These are phyloP conservation scores for Hymenoscyphus scutula DNA, from an alignment of 2,329 filamentous ascomycete species.

Conservation along the genomic window DNA sequence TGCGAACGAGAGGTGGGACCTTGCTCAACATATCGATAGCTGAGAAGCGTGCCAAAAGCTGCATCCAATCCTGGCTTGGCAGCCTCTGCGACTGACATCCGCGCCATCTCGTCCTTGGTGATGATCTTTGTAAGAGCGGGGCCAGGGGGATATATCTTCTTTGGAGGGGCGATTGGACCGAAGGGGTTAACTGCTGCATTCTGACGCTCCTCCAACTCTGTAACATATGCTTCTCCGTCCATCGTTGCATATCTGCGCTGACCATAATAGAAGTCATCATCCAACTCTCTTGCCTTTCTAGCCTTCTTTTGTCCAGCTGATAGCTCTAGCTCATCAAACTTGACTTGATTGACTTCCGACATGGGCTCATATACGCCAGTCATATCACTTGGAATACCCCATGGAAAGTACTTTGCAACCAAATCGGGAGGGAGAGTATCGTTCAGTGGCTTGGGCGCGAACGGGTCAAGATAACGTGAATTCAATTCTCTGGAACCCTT, in stretches of 20 bases:
- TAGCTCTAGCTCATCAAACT: slow-evolving; percentile 12
- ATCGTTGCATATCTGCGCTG: slow-evolving; percentile 30
- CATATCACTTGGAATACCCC: slow-evolving; percentile 30
- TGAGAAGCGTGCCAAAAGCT: slow-evolving; percentile 30
- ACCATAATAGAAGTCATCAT: slow-evolving; percentile 33
- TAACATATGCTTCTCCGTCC: slow-evolving; percentile 28
- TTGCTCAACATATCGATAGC: slow-evolving; percentile 24
- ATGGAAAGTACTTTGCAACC: slow-evolving; percentile 32
- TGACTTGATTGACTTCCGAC: slow-evolving; percentile 15
- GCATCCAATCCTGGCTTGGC: slow-evolving; percentile 29
- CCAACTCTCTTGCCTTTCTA: slow-evolving; percentile 20
- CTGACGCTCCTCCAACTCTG: slow-evolving; percentile 21
- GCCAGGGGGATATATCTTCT: slow-evolving; percentile 13
- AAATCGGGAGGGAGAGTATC: slow-evolving; percentile 30
- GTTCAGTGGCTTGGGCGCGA: slow-evolving; percentile 16
- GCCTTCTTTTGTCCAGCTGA: slow-evolving; percentile 13
- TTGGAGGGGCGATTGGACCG: slow-evolving; percentile 24
- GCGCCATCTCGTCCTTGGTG: slow-evolving; percentile 27
- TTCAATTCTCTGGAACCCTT: background rate
- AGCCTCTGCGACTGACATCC: slow-evolving; percentile 25
- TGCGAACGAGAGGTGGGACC: slow-evolving; percentile 17
- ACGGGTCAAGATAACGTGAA: slow-evolving; percentile 9
- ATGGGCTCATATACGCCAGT: slow-evolving; percentile 23
- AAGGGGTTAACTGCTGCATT: slow-evolving; percentile 12
- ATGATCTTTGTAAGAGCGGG: slow-evolving; percentile 17